phyloP scores from a whole-genome alignment of 1,284 basidiomycete species.

The Paramarasmius palmivorus region DNA sequence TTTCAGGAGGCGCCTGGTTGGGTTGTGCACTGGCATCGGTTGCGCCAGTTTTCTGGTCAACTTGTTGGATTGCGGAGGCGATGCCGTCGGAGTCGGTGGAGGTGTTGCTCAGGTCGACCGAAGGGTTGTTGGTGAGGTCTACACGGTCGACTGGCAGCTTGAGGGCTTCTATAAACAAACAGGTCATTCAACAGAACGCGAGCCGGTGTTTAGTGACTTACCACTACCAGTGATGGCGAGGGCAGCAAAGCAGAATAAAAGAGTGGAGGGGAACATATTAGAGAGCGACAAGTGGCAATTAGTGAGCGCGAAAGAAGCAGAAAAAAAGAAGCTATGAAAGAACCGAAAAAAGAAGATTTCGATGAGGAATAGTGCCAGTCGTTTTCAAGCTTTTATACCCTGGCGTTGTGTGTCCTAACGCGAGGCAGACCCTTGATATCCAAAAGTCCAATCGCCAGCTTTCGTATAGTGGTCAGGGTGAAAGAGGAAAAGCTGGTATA shows the following conservation, averaged over 20 bases:
- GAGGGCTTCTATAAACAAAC: neutral
- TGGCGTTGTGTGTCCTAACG: too few species aligned
- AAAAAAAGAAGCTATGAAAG: neutral
- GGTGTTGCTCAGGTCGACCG: neutral
- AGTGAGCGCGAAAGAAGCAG: neutral
- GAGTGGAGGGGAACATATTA: neutral
- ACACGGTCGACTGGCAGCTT: neutral
- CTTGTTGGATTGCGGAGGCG: constrained; percentile 8
- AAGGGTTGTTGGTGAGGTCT: neutral
- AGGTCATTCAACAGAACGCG: neutral
- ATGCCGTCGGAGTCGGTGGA: constrained; percentile 18
- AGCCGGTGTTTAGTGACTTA: neutral
- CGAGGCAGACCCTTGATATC: too few species aligned
- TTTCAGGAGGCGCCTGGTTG: constrained; percentile 13
- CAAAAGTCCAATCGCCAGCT: too few species aligned
- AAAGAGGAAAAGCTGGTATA: too few species aligned
- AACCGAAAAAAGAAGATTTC: neutral
- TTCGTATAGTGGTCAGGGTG: too few species aligned
- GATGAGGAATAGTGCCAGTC: neutral
- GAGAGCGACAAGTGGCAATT: neutral
- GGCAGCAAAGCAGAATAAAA: neutral
- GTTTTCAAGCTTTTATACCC: neutral
- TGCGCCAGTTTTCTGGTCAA: constrained; percentile 19
- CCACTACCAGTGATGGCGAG: neutral
- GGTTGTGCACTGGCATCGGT: constrained; percentile 13